Base-by-base conservation (phyloP, 2,329 filamentous ascomycete genomes). In the Huntiella omanensis region DNA sequence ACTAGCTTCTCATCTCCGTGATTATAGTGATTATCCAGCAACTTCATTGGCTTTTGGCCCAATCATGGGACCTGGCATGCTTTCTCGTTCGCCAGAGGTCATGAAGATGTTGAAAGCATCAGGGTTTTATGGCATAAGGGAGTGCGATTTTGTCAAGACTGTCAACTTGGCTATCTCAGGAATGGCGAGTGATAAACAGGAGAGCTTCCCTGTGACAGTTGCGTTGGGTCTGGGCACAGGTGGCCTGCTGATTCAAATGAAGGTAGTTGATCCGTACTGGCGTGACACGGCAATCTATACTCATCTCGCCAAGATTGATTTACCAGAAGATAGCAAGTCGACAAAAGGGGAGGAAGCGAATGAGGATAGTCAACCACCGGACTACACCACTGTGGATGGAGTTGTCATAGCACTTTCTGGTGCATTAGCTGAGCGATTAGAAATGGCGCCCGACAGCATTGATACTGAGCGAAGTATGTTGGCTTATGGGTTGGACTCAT, bases 221-320 rank as follows among this genome's bases (percentile, higher is more conserved):
- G 59, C 69, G n/a, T 64, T 69, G 15, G 68, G 69, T 5, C 64
- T 72, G 10, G 70, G 70, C 8, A 73, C 70, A 1, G 71, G 71
- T 13, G 71, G 71, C 0, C 59, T 73, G 12, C 62, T 70, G 10
- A 56, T 57, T 4, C 71, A 74, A 52, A 73, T 71, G 54, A 59
- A 64, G 45, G 65, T 67, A 0, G 59, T 63, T 0, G 70, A 73
- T 49, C 68, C 70, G 1, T 74, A 71, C 55, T 74, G 70, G 69
- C 61, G 66, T 7, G 64, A 62, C 4, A 67, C 67, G 0, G 62
- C 68, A 0, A 57, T 71, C 34, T 73, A 69, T 49, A 57, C 62
- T 2, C 61, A 65, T 45, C 61, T 75, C 39, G 67, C 67, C 49
- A 55, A 64, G 17, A 57, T 73, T 3, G 70, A 73, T 53, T 51